phyloP scores from a whole-genome alignment of 192 early-diverging fungal genomes.

The Mycoemilia scoparia region DNA sequence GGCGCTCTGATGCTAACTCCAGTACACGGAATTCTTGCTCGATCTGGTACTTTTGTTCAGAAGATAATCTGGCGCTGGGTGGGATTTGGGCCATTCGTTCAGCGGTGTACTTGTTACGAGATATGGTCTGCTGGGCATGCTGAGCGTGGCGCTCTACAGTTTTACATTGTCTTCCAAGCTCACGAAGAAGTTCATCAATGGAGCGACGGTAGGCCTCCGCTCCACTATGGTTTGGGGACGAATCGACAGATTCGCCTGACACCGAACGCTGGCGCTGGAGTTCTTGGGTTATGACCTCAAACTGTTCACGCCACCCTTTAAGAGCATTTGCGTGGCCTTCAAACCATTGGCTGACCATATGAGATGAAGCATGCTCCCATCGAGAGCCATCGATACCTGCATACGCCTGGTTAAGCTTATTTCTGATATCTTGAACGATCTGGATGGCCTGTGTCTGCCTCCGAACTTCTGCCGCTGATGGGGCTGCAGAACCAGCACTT shows the following conservation, averaged over 20 bases:
- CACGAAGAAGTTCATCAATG: slow-evolving; percentile 18
- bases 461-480: slow-evolving; percentile 18
- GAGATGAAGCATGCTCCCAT: slow-evolving; percentile 26
- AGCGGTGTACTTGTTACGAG: slow-evolving; percentile 17
- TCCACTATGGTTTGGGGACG: slow-evolving; percentile 2
- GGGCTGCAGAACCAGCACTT: slow-evolving; percentile 3
- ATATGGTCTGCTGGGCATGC: slow-evolving; percentile 16
- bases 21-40: slow-evolving; percentile 24
- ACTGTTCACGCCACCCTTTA: slow-evolving; percentile 26
- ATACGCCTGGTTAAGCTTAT: slow-evolving; percentile 17
- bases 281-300: slow-evolving; percentile 26
- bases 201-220: slow-evolving; percentile 10
- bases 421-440: slow-evolving; percentile 26
- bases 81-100: slow-evolving; percentile 19
- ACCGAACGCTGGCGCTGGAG: slow-evolving; percentile 12
- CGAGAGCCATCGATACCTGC: slow-evolving; percentile 22
- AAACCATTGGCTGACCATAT: slow-evolving; percentile 14
- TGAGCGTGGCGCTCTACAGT: slow-evolving; percentile 18
- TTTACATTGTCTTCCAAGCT: slow-evolving; percentile 21
- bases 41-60: slow-evolving; percentile 27
- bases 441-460: slow-evolving; percentile 25
- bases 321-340: slow-evolving; percentile 15
- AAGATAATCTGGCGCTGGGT: slow-evolving; percentile 15
- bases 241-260: neutral
- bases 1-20: slow-evolving; percentile 21